Evolutionary conservation across 768 basidiomycete species (phyloP), one percentile per base, ranked within the genome.

Genomic region (Hericium rajendrae): DNA sequence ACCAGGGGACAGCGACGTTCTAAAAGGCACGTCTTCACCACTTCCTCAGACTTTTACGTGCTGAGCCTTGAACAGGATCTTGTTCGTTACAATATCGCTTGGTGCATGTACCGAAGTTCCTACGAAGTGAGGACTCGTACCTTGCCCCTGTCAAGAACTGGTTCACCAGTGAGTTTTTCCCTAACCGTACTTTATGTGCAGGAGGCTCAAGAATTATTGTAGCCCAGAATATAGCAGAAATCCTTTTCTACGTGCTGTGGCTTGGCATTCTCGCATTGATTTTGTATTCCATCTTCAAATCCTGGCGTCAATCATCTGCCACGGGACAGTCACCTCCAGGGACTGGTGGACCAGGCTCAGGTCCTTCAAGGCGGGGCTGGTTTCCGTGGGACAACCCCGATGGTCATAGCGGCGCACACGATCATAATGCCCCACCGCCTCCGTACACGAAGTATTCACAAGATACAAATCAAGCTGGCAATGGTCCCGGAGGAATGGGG

Each of bases 41-140:
- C 43, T n/a, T 32, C 6, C 16, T 43, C 9, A 22, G 24, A 18
- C 15, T 37, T 46, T 48, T 24, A 54, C 38, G 51, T 49, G 16
- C 53, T 24, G 28, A 37, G 20, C 26, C 48, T 18, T 37, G 58
- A 16, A 53, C 50, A 92, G 93, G 87, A 16, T 94, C 92, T 15
- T 97, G 94, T 69, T 86, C 85, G 6, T 74, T 97, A 54, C 83
- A 91, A 59, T 97, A 97, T 67, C 78, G 80, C 50, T 80, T 97
- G 2, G 80, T 90, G 18, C 80, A 86, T 53, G 74, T 93, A 5
- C 86, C 87, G 0, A 62, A 67, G 40, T 53, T 59, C 32, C 66
- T 70, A 10, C 67, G 64, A 8, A 59, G 55, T 13, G 59, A 48
- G 6, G 61, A 64, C 12, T 56, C 57, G 16, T 61, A 64, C 16